Evolutionary conservation across 2,329 filamentous ascomycete genomes (phyloP).

Genomic region (Neoscytalidium dimidiatum): DNA sequence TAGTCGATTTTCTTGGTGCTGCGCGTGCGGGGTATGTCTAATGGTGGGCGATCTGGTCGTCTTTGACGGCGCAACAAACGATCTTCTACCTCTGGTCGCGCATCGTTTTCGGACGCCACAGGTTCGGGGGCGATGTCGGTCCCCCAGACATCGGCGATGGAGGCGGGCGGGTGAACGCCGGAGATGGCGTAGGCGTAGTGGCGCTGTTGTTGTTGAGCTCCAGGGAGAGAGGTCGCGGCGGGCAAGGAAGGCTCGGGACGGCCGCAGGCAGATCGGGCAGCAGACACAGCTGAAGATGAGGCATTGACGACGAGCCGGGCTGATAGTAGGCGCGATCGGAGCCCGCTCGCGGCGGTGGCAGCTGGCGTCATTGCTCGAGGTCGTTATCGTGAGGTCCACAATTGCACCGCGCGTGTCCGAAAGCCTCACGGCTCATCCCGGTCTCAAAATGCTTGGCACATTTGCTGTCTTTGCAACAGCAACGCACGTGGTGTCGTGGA

Average conservation of each 20-base stretch:
- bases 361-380: constrained; percentile 4
- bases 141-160: neutral
- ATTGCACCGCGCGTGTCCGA: constrained; percentile 11
- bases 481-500: no score
- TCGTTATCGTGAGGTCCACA: constrained; percentile 17
- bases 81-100: neutral
- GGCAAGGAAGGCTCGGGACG: neutral
- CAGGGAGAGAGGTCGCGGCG: neutral
- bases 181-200: constrained; percentile 3
- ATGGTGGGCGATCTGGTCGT: neutral
- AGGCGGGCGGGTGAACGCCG: neutral
- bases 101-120: neutral
- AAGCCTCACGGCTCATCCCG: neutral
- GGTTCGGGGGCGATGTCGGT: neutral
- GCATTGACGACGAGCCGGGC: neutral
- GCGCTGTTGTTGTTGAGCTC: constrained; percentile 11
- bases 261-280: neutral
- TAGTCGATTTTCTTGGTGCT: neutral
- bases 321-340: neutral
- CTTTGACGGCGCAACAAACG: neutral
- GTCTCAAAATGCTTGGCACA: neutral
- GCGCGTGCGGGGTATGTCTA: neutral
- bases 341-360: neutral
- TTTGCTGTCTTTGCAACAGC: neutral
- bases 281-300: neutral